Percentiles rank a stretch among this genome's conserved stretches.
Evolutionary conservation across 2,329 filamentous ascomycete species (phyloP).

Genomic region (Akanthomyces dipterigenus): DNA sequence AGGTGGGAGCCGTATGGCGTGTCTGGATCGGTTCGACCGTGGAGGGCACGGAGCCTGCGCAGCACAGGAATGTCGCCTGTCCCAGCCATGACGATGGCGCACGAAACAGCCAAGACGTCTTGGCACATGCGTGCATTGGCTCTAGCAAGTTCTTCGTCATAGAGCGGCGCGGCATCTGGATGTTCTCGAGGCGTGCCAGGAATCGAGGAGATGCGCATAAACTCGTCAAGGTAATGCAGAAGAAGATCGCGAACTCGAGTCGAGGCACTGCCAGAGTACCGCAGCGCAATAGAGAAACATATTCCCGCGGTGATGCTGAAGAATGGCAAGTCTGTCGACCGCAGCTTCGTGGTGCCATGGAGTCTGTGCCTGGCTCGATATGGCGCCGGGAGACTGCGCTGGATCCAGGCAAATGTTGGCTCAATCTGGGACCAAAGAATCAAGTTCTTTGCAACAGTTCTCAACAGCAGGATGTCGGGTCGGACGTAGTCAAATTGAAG

Average conservation of each 20-base stretch:
- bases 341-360: slow-evolving; percentile 52
- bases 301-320: slow-evolving; percentile 88
- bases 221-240: slow-evolving; percentile 76
- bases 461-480: slow-evolving; percentile 83
- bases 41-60: slow-evolving; percentile 76
- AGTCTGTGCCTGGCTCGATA: slow-evolving; percentile 61
- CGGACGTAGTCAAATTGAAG: slow-evolving; percentile 94
- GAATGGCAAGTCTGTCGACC: slow-evolving; percentile 80
- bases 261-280: slow-evolving; percentile 68
- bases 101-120: slow-evolving; percentile 75
- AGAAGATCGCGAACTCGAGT: slow-evolving; percentile 70
- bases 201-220: slow-evolving; percentile 69
- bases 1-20: slow-evolving; percentile 91
- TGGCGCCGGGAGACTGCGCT: slow-evolving; percentile 61
- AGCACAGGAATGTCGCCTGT: slow-evolving; percentile 85
- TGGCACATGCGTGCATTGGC: slow-evolving; percentile 86
- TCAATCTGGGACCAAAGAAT: slow-evolving; percentile 88
- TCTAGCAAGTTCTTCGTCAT: slow-evolving; percentile 78
- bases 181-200: slow-evolving; percentile 25
- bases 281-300: slow-evolving; percentile 71
- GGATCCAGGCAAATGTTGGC: slow-evolving; percentile 68
- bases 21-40: slow-evolving; percentile 76
- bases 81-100: slow-evolving; percentile 88
- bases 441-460: slow-evolving; percentile 81
- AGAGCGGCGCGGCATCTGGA: slow-evolving; percentile 39